Base-by-base conservation (phyloP, 768 basidiomycete genomes). In the Multifurca ochricompacta region DNA sequence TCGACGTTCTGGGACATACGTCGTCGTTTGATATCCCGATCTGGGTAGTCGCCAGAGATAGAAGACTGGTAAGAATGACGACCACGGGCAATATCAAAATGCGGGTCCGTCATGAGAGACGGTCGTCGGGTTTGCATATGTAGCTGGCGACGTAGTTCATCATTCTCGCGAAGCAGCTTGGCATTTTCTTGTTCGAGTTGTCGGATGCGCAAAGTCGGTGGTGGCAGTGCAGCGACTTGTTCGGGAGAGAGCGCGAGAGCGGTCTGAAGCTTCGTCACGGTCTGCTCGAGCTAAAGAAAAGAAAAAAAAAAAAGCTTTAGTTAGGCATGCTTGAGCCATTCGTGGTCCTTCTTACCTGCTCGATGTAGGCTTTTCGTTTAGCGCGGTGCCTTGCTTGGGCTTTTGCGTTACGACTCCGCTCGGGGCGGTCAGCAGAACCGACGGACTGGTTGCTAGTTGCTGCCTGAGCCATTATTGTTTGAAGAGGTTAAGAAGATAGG, bases 361-460 rank as follows among this genome's bases (percentile, higher is more conserved):
- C 88, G 65, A 92, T 91, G 74, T 92, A 92, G 10, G 90, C 90
- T 73, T 92, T 92, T 71, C 90, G 79, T 70, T 92, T 92, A 67
- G 89, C 90, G 57, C 90, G 82, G 75, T 92, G 90, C 63, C 90
- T 75, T 32, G 90, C 90, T 73, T 92, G 90, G 9, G 90, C 90
- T 70, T 83, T 85, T 50, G 85, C 86, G 73, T 89, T 89, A 74
- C 87, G 84, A 77, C 84, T 86, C 62, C 85, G 82, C 71, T 87
- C 85, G 74, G 85, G 85, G 23, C 59, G 58, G 48, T 55, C 47
- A 14, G 36, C 16, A 3, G 1, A 3, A 8, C 37, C 1, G 3
- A 34, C 6, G n/a, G 56, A 25, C 10, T 35, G 34, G 25, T 3
- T 39, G 16, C 13, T 42, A 16, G 23, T 19, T 41, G 51, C 6